Evolutionary conservation across 441 rosid species (phyloP).

Genomic region (Biscutella laevigata): DNA sequence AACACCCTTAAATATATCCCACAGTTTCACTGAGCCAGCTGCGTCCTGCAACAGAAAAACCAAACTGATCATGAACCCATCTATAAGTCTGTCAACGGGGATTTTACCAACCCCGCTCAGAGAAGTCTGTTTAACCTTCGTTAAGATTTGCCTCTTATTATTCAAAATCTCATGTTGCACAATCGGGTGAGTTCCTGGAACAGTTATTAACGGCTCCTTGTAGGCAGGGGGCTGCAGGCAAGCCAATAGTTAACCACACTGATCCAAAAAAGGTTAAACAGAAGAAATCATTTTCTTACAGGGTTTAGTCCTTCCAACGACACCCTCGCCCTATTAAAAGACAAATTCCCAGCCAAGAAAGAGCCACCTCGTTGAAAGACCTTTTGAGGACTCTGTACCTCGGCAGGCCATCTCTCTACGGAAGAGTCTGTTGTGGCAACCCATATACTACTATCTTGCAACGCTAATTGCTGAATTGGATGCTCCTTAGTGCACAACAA

Average conservation of each 20-base stretch:
- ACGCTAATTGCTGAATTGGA: constrained; percentile 78
- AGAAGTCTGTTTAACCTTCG: constrained; percentile 52
- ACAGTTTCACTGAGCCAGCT: constrained; percentile 85
- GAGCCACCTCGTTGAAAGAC: constrained; percentile 82
- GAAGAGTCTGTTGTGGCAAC: constrained; percentile 91
- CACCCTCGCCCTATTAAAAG: constrained; percentile 93
- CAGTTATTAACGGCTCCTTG: constrained; percentile 65
- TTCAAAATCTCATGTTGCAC: constrained; percentile 95
- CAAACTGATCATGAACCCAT: constrained; percentile 11
- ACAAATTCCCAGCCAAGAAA: constrained; percentile 94
- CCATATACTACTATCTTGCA: constrained; percentile 94
- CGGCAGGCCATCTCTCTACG: constrained; percentile 88
- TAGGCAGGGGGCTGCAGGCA: constrained; percentile 62
- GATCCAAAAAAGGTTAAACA: not conserved
- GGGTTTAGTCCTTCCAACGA: constrained; percentile 93
- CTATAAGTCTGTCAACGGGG: constrained; percentile 7
- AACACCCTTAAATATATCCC: constrained; percentile 88
- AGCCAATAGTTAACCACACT: constrained; percentile 8
- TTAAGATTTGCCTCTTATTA: constrained; percentile 88
- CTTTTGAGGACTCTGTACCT: constrained; percentile 83
- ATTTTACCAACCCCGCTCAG: not conserved
- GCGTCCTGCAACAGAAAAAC: constrained; percentile 51
- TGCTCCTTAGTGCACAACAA: constrained; percentile 88
- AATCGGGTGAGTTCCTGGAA: constrained; percentile 86
- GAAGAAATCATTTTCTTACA: constrained; percentile 42